These are phyloP conservation scores for Petunia hybrid DNA, from an alignment of 305 asterid species.

Conservation along the genomic window DNA sequence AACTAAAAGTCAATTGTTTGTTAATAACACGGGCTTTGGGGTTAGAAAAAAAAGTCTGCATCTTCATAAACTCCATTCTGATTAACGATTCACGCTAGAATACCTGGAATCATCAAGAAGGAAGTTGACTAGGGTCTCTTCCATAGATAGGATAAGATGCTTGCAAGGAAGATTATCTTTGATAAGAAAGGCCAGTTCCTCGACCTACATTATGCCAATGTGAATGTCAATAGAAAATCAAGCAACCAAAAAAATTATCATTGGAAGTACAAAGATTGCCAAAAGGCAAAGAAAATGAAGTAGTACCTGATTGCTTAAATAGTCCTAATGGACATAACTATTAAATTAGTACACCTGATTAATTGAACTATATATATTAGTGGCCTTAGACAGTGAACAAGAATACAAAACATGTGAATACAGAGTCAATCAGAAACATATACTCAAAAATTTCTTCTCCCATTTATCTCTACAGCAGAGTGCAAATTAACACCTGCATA, in stretches of 20 bases:
- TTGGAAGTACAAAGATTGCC: slow-evolving; percentile 19
- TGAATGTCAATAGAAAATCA: slow-evolving; percentile 12
- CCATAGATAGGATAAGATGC: slow-evolving; percentile 83
- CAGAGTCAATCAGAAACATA: neutral
- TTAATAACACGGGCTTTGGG: slow-evolving; percentile 2
- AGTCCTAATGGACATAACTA: neutral
- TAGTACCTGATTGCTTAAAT: neutral
- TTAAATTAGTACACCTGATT: neutral
- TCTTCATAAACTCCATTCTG: slow-evolving; percentile 30
- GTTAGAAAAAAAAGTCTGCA: slow-evolving; percentile 14
- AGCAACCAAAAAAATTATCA: neutral
- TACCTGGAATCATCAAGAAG: slow-evolving; percentile 79
- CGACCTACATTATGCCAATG: slow-evolving; percentile 61
- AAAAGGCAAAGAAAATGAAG: neutral
- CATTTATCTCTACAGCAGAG: no score
- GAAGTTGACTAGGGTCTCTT: slow-evolving; percentile 68
- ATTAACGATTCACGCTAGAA: slow-evolving; percentile 28
- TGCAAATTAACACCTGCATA: neutral
- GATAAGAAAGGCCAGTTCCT: slow-evolving; percentile 87
- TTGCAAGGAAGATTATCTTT: slow-evolving; percentile 83
- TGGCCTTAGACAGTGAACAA: neutral
- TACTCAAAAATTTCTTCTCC: neutral
- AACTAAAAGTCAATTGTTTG: slow-evolving; percentile 12
- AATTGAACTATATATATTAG: neutral
- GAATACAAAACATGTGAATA: neutral